Conservation (phyloP, 768 basidiomycete species). For the Boletus sp. region DNA sequence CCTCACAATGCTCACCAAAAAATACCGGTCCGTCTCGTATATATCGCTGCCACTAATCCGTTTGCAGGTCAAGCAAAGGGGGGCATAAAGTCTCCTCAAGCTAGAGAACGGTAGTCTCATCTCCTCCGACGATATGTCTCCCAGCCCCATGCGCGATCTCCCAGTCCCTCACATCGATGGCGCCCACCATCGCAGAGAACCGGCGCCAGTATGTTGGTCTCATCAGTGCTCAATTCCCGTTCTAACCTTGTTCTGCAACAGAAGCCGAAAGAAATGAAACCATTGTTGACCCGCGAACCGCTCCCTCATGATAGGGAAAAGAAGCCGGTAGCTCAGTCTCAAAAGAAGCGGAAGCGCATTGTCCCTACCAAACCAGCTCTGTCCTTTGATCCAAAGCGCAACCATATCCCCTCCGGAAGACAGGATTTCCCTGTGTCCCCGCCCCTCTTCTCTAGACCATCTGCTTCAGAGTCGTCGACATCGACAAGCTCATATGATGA, state of each 20-base stretch:
- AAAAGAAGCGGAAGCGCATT: slow-evolving; percentile 24
- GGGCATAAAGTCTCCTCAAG: slow-evolving; percentile 11
- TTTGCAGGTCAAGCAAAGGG: slow-evolving; percentile 11
- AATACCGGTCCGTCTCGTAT: slow-evolving; percentile 25
- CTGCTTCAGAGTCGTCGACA: slow-evolving; percentile 9
- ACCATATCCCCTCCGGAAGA: slow-evolving; percentile 22
- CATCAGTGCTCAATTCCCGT: slow-evolving; percentile 7
- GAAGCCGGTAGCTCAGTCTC: slow-evolving; percentile 9
- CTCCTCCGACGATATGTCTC: slow-evolving; percentile 12
- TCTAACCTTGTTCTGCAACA: slow-evolving; percentile 14
- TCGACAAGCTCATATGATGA: slow-evolving; percentile 11
- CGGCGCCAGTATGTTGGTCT: slow-evolving; percentile 17
- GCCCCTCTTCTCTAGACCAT: slow-evolving; percentile 1
- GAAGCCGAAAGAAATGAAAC: slow-evolving; percentile 20
- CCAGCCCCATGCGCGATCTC: slow-evolving; percentile 13
- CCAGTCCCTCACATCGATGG: slow-evolving; percentile 2
- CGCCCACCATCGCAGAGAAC: slow-evolving; percentile 18
- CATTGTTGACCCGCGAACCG: slow-evolving; percentile 21
- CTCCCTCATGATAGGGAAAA: slow-evolving; percentile 27
- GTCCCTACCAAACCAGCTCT: slow-evolving; percentile 19
- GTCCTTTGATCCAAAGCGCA: slow-evolving; percentile 18
- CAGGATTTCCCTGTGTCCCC: slow-evolving; percentile 15
- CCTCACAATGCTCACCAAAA: slow-evolving; percentile 14
- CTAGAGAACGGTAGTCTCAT: slow-evolving; percentile 6
- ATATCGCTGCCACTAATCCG: slow-evolving; percentile 20